phyloP scores from a whole-genome alignment of 176 grass and related monocot genomes.

The Sorghum bicolor region Sorghum_bicolor_NCBIv3 NC_012873.2:60812001-60812500 shows the following conservation, averaged over 20 bases:
- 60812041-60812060: background rate
- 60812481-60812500: background rate
- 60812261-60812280: conserved; percentile 33
- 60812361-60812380: background rate
- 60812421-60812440: background rate
- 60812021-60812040: background rate
- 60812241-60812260: conserved; percentile 22
- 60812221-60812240: conserved; percentile 15
- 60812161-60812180: background rate
- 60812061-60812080: background rate
- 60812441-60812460: background rate
- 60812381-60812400: background rate
- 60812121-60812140: background rate
- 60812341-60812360: conserved; percentile 7
- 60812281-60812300: conserved; percentile 2
- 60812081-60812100: background rate
- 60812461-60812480: no score
- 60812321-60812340: background rate
- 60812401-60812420: background rate
- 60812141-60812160: no score
- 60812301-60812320: conserved; percentile 1
- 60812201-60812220: conserved; percentile 36
- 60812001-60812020: background rate
- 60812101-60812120: background rate
- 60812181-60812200: conserved; percentile 30